Base-by-base conservation (phyloP, 2,329 filamentous ascomycete genomes). In the Coleophoma eucalyptorum region DNA sequence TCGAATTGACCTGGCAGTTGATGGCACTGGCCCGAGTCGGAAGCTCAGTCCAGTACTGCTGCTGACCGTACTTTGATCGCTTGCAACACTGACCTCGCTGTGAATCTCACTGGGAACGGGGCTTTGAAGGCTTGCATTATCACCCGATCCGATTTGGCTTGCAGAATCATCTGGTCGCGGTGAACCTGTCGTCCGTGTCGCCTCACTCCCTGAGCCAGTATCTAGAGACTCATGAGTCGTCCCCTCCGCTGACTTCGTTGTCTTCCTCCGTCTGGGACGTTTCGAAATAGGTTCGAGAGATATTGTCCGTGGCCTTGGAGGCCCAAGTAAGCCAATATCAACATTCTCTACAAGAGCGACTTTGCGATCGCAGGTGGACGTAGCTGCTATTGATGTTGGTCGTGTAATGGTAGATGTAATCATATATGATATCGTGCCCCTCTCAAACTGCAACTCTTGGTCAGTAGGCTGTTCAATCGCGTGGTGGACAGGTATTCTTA, bases 341-440 rank as follows among this genome's bases (percentile, higher is more conserved):
- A 97, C 86, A 52, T 81, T 84, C 67, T 97, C 90, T 33, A 89
- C 74, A 7, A 97, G 74, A 53, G 85, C 83, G 19, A 99, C 78
- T 62, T 91, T 92, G 54, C 84, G 81, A 58, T 96, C 90, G 69
- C 89, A 94, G 34, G 83, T 87, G 10, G 86, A 79, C 2, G 86
- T 91, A 2, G 93, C 86, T 13, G 86, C 80, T 55, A 97, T 95
- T 5, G 91, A 85, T 0, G 89, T 94, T 18, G 94, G 93, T 50
- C 91, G 84, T 18, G 93, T 97, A 51, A 97, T 69, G 8, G 91
- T 97, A 32, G 93, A 87, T 5, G 90, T 93, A 61, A 97, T 81
- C 73, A 93, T 84, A 71, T 97, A 99, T 18, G 88, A 87, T 61
- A 99, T 90, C 2, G 90, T 92, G 34, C 94, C 94, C 65, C 93